Percentiles rank a stretch among this genome's conserved stretches.
Conservation (phyloP, 228 moss, liverwort and hornwort genomes). For the Sphagnum fallax region DNA sequence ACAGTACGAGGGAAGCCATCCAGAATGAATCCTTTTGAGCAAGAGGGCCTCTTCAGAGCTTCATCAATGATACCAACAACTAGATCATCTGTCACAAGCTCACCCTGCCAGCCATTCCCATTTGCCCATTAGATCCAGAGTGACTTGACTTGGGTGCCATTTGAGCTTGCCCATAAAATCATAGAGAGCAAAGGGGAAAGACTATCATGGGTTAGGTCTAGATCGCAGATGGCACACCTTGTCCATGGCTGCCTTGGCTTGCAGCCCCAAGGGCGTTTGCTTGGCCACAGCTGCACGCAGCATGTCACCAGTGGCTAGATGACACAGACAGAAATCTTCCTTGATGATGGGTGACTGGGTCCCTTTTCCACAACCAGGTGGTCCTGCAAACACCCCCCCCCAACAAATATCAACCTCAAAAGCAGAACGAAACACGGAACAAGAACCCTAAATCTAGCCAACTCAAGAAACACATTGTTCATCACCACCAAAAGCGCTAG, state of each 20-base stretch:
- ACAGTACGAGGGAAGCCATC: constrained; percentile 95
- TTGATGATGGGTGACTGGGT: constrained; percentile 83
- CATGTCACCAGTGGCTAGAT: constrained; percentile 92
- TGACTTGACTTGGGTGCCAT: too few relatives aligned
- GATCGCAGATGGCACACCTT: constrained; percentile 21
- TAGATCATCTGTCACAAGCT: constrained; percentile 81
- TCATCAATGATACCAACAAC: constrained; percentile 89
- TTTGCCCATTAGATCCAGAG: not conserved
- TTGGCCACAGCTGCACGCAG: constrained; percentile 81
- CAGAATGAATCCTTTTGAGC: constrained; percentile 76
- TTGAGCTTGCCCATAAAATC: too few relatives aligned
- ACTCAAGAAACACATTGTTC: too few relatives aligned
- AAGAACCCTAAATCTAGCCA: too few relatives aligned
- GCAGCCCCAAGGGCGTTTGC: constrained; percentile 66
- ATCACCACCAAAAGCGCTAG: too few relatives aligned
- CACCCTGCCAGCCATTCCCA: constrained; percentile 56
- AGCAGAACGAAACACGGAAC: too few relatives aligned
- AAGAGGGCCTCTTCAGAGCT: constrained; percentile 70
- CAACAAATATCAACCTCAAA: too few relatives aligned
- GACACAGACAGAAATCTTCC: constrained; percentile 84
- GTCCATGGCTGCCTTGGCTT: constrained; percentile 89
- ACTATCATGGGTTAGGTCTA: too few relatives aligned
- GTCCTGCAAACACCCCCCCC: constrained; percentile 19
- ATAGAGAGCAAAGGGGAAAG: too few relatives aligned
- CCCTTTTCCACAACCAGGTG: constrained; percentile 87